Evolutionary conservation across 179 eudicot species (phyloP).

Genomic region (Spinacia oleracea): DNA sequence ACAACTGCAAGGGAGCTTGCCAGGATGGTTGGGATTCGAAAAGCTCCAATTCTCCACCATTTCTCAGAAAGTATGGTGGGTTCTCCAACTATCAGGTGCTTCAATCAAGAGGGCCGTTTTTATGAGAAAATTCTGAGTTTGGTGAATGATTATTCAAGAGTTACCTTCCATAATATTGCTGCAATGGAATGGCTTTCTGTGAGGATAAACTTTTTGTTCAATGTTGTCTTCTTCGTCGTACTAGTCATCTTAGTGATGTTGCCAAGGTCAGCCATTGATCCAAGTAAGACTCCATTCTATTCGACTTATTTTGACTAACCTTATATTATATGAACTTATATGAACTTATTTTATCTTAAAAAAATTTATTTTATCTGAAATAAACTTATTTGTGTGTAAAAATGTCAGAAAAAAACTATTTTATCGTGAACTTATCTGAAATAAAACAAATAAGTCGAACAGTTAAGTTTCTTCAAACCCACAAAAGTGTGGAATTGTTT

Average conservation of each 20-base stretch:
- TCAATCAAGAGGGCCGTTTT: slow-evolving; percentile 71
- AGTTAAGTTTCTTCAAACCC: no score
- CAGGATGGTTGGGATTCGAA: slow-evolving; percentile 73
- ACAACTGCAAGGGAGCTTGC: slow-evolving; percentile 80
- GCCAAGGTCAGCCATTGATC: slow-evolving; percentile 75
- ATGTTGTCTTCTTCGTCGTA: slow-evolving; percentile 71
- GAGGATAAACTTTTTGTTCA: slow-evolving; percentile 76
- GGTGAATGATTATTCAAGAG: slow-evolving; percentile 73
- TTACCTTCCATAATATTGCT: slow-evolving; percentile 75
- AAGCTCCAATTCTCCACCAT: slow-evolving; percentile 83
- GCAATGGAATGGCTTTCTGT: slow-evolving; percentile 93
- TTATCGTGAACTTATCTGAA: no score
- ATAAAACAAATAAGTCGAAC: no score
- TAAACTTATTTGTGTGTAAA: no score
- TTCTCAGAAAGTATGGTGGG: slow-evolving; percentile 77
- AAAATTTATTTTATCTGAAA: no score
- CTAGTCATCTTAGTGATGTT: slow-evolving; percentile 66
- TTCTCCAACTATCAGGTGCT: slow-evolving; percentile 70
- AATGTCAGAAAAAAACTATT: no score
- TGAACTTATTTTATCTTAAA: no score
- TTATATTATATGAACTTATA: no score
- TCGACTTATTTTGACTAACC: no score
- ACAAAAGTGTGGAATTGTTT: no score
- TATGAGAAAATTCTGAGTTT: slow-evolving; percentile 40
- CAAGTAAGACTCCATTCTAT: no score